phyloP scores from a whole-genome alignment of 164 flowering plant species.

The Chloranthus sessilifolius region DNA sequence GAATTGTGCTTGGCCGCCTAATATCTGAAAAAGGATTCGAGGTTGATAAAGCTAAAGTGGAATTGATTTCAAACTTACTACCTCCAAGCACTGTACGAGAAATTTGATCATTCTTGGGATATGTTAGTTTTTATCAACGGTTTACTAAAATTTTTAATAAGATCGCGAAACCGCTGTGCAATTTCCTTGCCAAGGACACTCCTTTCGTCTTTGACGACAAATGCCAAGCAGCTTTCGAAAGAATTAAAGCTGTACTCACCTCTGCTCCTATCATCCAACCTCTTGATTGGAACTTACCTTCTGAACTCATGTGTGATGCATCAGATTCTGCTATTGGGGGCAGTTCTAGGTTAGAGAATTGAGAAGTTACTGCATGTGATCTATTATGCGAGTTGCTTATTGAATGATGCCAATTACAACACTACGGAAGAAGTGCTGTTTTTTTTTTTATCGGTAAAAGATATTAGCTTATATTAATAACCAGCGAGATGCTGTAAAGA shows the following conservation, averaged over 20 bases:
- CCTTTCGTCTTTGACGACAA: conserved; percentile 1
- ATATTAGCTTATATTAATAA: too few relatives aligned
- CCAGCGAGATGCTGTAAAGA: too few relatives aligned
- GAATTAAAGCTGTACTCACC: background rate
- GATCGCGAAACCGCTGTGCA: conserved; percentile 2
- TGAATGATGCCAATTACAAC: background rate
- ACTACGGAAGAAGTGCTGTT: conserved; percentile 12
- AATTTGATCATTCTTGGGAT: conserved; percentile 3
- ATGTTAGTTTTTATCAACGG: conserved; percentile 4
- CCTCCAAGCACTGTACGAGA: background rate
- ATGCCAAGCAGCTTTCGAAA: background rate
- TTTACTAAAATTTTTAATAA: conserved; percentile 12
- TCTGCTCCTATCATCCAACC: conserved; percentile 1
- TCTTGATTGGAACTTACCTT: conserved; percentile 6
- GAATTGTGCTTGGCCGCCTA: background rate
- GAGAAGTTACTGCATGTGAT: too few relatives aligned
- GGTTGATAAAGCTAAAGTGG: background rate
- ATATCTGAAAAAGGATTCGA: background rate
- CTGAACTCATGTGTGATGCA: conserved; percentile 19
- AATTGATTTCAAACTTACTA: background rate
- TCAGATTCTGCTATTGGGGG: conserved; percentile 6
- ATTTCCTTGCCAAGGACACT: background rate
- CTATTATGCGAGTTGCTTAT: conserved; percentile 8
- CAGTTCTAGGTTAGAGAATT: conserved; percentile 10
- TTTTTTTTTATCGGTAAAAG: too few relatives aligned